Evolutionary conservation across 345 rosid species (phyloP).

Genomic region (Acer negundo): DNA sequence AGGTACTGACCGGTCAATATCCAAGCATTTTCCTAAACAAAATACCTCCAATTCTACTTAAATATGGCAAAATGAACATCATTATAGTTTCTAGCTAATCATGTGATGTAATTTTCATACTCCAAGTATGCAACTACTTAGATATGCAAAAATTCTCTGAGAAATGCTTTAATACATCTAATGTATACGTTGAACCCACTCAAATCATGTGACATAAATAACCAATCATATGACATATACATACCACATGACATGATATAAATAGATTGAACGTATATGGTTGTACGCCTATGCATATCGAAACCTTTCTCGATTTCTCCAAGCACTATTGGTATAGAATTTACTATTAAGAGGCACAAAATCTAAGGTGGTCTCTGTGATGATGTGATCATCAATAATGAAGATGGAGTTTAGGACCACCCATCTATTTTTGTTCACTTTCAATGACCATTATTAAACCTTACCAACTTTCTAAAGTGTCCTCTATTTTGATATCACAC

Average conservation of each 20-base stretch:
- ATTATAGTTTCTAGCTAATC: neutral
- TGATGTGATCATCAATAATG: no score
- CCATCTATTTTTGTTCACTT: neutral
- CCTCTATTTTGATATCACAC: neutral
- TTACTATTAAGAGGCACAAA: neutral
- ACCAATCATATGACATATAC: no score
- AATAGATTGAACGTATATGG: no score
- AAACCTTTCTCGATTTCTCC: neutral
- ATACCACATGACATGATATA: no score
- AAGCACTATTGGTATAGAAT: neutral
- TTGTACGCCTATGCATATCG: no score
- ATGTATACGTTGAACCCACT: no score
- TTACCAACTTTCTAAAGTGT: neutral
- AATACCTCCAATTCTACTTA: neutral
- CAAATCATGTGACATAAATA: no score
- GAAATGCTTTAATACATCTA: no score
- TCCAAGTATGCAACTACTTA: neutral
- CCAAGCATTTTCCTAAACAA: no score
- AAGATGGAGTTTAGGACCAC: no score
- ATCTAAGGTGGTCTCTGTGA: neutral
- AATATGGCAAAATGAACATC: neutral
- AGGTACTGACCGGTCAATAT: no score
- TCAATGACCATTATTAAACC: neutral
- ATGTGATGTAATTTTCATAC: constrained; percentile 16
- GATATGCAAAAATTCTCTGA: neutral